Conservation (phyloP, 371 early-diverging fungal species). For the Rhizomucor miehei region DNA sequence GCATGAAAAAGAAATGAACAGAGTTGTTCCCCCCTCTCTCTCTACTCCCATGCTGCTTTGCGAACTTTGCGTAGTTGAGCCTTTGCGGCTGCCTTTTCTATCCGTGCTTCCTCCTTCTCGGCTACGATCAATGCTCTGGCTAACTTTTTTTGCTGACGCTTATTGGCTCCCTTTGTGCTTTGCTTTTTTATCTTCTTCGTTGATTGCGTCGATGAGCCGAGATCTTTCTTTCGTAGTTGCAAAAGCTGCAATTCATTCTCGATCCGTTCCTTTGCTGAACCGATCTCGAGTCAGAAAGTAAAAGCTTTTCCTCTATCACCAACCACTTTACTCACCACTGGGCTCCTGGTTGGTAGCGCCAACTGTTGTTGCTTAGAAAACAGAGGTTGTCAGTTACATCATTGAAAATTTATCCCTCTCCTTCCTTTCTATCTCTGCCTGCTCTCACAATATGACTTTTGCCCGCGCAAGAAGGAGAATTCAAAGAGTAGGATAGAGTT, state of each 20-base stretch:
- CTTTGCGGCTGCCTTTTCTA: neutral
- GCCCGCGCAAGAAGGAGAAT: no score
- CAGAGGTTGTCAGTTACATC: no score
- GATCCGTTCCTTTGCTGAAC: neutral
- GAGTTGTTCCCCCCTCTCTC: no score
- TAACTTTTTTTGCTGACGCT: neutral
- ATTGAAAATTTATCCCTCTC: no score
- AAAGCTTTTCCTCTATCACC: no score
- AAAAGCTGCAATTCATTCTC: neutral
- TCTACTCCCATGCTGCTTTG: neutral
- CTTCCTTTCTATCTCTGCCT: no score
- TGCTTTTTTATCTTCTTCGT: neutral
- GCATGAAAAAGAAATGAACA: neutral
- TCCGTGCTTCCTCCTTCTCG: neutral
- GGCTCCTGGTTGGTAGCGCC: no score
- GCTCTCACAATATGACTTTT: no score
- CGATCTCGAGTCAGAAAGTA: no score
- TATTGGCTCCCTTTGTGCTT: neutral
- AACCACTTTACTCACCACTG: no score
- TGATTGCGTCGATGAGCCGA: neutral
- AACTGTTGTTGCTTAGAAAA: no score
- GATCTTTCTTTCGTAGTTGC: neutral
- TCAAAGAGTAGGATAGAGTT: no score
- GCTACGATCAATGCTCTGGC: neutral
- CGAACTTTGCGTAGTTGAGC: neutral